Conservation (phyloP, 108 stramenopile species). For the Nitzschia sp. region DNA sequence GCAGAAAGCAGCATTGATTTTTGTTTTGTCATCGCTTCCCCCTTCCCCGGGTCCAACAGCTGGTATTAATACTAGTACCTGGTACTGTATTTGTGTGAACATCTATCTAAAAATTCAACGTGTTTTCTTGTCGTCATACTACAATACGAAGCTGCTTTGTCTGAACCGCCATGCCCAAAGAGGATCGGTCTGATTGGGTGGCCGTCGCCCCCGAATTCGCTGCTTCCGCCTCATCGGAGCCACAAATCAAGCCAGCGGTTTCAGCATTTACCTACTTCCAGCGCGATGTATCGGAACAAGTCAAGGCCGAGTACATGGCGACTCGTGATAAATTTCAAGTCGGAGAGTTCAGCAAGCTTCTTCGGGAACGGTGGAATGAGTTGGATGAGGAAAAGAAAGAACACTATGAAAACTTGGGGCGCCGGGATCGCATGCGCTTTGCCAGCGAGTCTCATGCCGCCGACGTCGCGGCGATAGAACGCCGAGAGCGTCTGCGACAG, state of each 20-base stretch:
- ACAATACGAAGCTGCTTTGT: no score
- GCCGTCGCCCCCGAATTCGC: constrained; percentile 78
- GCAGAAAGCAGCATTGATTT: no score
- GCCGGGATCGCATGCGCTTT: constrained; percentile 57
- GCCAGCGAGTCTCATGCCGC: constrained; percentile 69
- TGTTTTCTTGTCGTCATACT: no score
- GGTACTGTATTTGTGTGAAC: no score
- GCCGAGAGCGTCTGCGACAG: constrained; percentile 42
- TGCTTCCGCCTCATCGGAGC: not conserved
- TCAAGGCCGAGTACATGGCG: constrained; percentile 50
- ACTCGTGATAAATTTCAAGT: constrained; percentile 54
- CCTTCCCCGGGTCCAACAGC: no score
- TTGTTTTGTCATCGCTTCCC: no score
- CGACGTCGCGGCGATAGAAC: constrained; percentile 69
- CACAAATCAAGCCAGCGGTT: constrained; percentile 51
- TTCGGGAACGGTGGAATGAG: constrained; percentile 64
- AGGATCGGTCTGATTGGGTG: constrained; percentile 83
- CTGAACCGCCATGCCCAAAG: constrained; percentile 75
- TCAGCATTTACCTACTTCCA: constrained; percentile 81
- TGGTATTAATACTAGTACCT: no score
- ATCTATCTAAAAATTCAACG: no score
- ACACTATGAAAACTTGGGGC: constrained; percentile 60
- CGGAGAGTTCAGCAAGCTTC: constrained; percentile 51
- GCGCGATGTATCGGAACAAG: constrained; percentile 49
- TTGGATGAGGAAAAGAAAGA: constrained; percentile 35